Percentiles rank a stretch among this genome's conserved stretches.
These are phyloP conservation scores for Lophium mytilinum DNA, from an alignment of 495 filamentous ascomycete species.

Conservation along the genomic window DNA sequence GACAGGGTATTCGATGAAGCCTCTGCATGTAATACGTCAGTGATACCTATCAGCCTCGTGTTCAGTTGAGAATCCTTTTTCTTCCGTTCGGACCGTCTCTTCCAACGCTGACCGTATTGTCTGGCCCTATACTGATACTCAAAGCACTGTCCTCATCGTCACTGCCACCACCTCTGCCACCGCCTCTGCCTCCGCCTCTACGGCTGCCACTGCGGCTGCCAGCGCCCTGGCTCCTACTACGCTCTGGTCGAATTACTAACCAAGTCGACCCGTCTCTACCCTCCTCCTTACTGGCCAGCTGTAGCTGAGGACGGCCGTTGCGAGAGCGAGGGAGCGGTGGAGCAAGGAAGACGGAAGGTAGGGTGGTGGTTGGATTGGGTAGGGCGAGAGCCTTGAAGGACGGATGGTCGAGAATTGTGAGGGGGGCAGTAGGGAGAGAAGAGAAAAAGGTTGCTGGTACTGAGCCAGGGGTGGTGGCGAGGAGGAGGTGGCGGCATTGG, in stretches of 20 bases:
- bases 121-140: slow-evolving; percentile 22
- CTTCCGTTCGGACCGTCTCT: not conserved
- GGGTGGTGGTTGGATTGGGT: slow-evolving; percentile 3
- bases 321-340: slow-evolving; percentile 12
- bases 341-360: slow-evolving; percentile 14
- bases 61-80: not conserved
- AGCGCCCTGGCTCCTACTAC: slow-evolving; percentile 15
- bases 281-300: slow-evolving; percentile 18
- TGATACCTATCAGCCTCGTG: too few relatives aligned
- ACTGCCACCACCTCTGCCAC: not conserved
- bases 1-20: too few relatives aligned
- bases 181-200: not conserved
- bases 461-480: slow-evolving; percentile 16
- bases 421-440: slow-evolving; percentile 7
- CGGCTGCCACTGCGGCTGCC: not conserved
- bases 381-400: slow-evolving; percentile 5
- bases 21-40: too few relatives aligned
- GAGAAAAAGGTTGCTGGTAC: slow-evolving; percentile 14
- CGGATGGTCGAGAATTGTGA: slow-evolving; percentile 15
- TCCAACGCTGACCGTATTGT: slow-evolving; percentile 24
- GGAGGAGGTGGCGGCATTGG: slow-evolving; percentile 19
- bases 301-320: slow-evolving; percentile 12
- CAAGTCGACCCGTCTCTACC: slow-evolving; percentile 15
- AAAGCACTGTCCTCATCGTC: slow-evolving; percentile 14
- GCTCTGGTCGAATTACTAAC: slow-evolving; percentile 22